A percentile compares a stretch with the other conserved stretches of the same genome.
Evolutionary conservation across 1,284 basidiomycete genomes (phyloP).

Genomic region (Afroboletus lepidellus): DNA sequence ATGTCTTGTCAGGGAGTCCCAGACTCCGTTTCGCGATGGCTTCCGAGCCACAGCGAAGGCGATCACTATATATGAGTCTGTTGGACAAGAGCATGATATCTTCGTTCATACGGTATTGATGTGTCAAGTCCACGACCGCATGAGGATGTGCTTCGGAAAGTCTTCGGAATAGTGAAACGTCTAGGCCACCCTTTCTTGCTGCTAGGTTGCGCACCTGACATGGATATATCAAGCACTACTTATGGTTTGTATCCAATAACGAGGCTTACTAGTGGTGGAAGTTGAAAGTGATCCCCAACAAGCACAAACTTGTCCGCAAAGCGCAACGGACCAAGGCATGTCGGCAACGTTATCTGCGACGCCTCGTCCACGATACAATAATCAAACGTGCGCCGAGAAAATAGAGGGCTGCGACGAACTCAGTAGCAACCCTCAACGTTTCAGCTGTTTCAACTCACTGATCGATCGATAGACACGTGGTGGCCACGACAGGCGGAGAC

Average conservation of each 20-base stretch:
- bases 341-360: slow-evolving; percentile 95
- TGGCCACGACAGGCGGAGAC: slow-evolving; percentile 90
- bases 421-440: background rate
- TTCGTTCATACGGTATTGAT: slow-evolving; percentile 96
- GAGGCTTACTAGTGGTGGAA: slow-evolving; percentile 80
- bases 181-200: slow-evolving; percentile 84
- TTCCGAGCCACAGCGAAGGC: slow-evolving; percentile 77
- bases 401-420: slow-evolving; percentile 63
- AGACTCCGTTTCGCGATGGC: slow-evolving; percentile 65
- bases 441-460: slow-evolving; percentile 57
- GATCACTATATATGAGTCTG: slow-evolving; percentile 80
- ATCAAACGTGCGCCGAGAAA: slow-evolving; percentile 84
- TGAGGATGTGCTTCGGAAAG: slow-evolving; percentile 84
- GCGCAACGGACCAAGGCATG: slow-evolving; percentile 89
- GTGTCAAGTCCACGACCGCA: slow-evolving; percentile 78
- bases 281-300: slow-evolving; percentile 96
- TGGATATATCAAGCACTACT: background rate
- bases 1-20: slow-evolving; percentile 47
- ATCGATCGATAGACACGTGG: slow-evolving; percentile 90
- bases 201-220: slow-evolving; percentile 75
- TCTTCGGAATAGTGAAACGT: slow-evolving; percentile 86
- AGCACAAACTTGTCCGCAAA: slow-evolving; percentile 91
- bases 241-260: background rate
- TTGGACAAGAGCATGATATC: slow-evolving; percentile 97
- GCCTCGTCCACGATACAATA: slow-evolving; percentile 99